phyloP scores from a whole-genome alignment of 768 basidiomycete species.

The Holtermannia corniformis region DNA sequence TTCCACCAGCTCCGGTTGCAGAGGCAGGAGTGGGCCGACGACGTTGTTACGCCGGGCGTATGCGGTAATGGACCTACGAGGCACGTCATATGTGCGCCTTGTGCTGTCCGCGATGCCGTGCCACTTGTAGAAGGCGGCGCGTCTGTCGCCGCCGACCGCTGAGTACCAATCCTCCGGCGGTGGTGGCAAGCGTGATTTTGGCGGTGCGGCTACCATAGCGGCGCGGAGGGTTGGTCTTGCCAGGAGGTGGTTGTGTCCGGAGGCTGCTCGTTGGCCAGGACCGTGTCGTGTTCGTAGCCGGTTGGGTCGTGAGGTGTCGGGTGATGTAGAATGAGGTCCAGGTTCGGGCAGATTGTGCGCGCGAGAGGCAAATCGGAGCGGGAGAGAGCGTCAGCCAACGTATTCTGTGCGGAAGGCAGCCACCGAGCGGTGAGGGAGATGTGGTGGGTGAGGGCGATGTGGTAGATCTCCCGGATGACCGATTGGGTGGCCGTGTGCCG shows the following conservation, averaged over 20 bases:
- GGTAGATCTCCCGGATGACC: conserved; percentile 11
- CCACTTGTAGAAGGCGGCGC: conserved; percentile 33
- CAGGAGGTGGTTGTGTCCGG: conserved; percentile 22
- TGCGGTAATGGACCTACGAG: conserved; percentile 25
- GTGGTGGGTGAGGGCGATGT: conserved; percentile 11
- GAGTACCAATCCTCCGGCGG: not conserved
- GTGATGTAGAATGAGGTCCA: too few species aligned
- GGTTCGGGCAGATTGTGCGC: too few species aligned
- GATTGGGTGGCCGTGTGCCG: conserved; percentile 4
- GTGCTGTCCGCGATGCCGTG: conserved; percentile 40
- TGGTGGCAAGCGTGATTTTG: conserved; percentile 6
- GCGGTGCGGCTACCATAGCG: conserved; percentile 15
- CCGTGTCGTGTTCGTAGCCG: conserved; percentile 9
- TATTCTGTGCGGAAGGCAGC: conserved; percentile 14
- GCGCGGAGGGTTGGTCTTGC: conserved; percentile 13
- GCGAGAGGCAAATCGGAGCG: too few species aligned
- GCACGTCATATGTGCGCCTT: conserved; percentile 35
- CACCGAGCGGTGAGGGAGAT: conserved; percentile 14
- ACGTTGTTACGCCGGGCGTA: too few species aligned
- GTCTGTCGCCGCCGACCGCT: not conserved
- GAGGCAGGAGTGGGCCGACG: conserved; percentile 28
- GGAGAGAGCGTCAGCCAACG: conserved; percentile 18
- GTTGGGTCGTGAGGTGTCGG: too few species aligned
- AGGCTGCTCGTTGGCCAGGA: conserved; percentile 32
- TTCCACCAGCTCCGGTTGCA: conserved; percentile 20